These are phyloP conservation scores for Aspergillus bertholletiae DNA, from an alignment of 495 filamentous ascomycete species.

Conservation along the genomic window DNA sequence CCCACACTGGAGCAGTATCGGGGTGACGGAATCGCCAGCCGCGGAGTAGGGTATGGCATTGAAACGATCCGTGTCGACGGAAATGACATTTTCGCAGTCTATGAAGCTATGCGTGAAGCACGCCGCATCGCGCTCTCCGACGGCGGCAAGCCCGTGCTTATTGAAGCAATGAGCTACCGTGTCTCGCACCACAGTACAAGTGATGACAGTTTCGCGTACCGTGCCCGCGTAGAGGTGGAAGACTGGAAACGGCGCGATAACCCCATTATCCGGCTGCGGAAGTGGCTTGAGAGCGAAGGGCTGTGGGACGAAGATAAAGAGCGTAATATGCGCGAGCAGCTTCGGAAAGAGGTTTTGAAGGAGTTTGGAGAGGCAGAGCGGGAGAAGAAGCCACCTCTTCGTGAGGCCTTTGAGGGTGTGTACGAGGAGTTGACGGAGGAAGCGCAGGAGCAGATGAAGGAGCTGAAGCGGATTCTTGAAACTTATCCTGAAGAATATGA, in stretches of 20 bases:
- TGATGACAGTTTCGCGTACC: slow-evolving; percentile 97
- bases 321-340: slow-evolving; percentile 61
- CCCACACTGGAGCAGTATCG: slow-evolving; percentile 95
- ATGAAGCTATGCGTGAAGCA: slow-evolving; percentile 77
- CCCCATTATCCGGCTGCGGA: slow-evolving; percentile 84
- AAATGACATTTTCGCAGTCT: slow-evolving; percentile 94
- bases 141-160: slow-evolving; percentile 75
- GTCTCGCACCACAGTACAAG: slow-evolving; percentile 96
- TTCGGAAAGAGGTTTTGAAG: slow-evolving; percentile 72
- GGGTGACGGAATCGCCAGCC: slow-evolving; percentile 91
- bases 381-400: slow-evolving; percentile 80
- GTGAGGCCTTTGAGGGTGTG: slow-evolving; percentile 77
- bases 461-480: slow-evolving; percentile 72
- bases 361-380: slow-evolving; percentile 86
- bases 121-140: slow-evolving; percentile 71
- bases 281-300: slow-evolving; percentile 81
- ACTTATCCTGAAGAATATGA: slow-evolving; percentile 95
- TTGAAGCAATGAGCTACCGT: slow-evolving; percentile 97
- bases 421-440: slow-evolving; percentile 88
- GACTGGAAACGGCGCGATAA: slow-evolving; percentile 98
- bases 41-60: slow-evolving; percentile 95
- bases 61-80: slow-evolving; percentile 95
- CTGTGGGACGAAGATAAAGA: slow-evolving; percentile 84
- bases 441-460: slow-evolving; percentile 69
- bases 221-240: slow-evolving; percentile 89